phyloP scores from a whole-genome alignment of 2,329 filamentous ascomycete genomes.

The Aureobasidium leucospermi region DNA sequence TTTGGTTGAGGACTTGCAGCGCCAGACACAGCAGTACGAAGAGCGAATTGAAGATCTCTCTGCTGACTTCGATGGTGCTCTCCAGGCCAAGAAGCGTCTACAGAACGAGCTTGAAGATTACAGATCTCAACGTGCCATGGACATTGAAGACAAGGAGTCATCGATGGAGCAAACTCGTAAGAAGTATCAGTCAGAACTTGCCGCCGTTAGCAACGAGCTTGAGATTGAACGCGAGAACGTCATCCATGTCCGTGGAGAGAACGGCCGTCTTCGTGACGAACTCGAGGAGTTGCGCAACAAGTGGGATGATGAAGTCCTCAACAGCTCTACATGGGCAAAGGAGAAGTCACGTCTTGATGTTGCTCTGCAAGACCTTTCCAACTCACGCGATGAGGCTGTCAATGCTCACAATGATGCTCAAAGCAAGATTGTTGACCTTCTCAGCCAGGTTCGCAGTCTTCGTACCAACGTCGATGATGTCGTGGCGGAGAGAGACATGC shows the following conservation, averaged over 20 bases:
- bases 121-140: slow-evolving; percentile 86
- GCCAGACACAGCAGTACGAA: slow-evolving; percentile 81
- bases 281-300: slow-evolving; percentile 90
- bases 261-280: slow-evolving; percentile 83
- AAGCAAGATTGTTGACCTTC: slow-evolving; percentile 79
- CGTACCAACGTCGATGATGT: slow-evolving; percentile 81
- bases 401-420: slow-evolving; percentile 93
- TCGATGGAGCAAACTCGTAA: slow-evolving; percentile 95
- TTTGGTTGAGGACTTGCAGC: slow-evolving; percentile 80
- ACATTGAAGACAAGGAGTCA: slow-evolving; percentile 92
- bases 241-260: slow-evolving; percentile 76
- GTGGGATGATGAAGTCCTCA: slow-evolving; percentile 97
- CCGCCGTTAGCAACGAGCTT: slow-evolving; percentile 81
- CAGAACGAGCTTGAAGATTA: slow-evolving; percentile 98
- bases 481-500: slow-evolving; percentile 72
- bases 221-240: slow-evolving; percentile 88
- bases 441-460: slow-evolving; percentile 81
- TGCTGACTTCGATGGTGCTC: slow-evolving; percentile 75
- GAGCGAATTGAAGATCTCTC: slow-evolving; percentile 87
- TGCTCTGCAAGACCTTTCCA: slow-evolving; percentile 78
- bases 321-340: slow-evolving; percentile 97
- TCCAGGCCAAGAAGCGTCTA: slow-evolving; percentile 86
- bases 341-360: slow-evolving; percentile 90
- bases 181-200: slow-evolving; percentile 94
- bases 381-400: slow-evolving; percentile 88